phyloP scores from a whole-genome alignment of 2,329 filamentous ascomycete species.

The Coniochaeta pulveracea region DNA sequence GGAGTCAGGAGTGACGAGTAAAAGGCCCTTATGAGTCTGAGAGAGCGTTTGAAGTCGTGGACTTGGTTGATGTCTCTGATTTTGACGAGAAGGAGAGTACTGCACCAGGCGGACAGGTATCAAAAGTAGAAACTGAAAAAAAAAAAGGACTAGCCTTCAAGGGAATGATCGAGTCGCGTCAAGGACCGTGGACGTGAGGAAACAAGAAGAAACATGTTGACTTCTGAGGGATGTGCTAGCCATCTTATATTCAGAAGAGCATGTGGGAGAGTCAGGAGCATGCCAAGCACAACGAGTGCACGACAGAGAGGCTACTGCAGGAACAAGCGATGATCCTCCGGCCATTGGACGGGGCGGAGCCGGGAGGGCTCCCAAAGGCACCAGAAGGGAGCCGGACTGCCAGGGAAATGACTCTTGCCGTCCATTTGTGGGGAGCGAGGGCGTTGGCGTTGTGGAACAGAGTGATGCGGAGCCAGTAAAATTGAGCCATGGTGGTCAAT shows the following conservation, averaged over 20 bases:
- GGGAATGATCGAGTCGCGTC: slow-evolving; percentile 18
- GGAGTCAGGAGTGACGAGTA: no score
- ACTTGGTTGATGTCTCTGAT: slow-evolving; percentile 13
- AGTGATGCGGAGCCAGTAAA: slow-evolving; percentile 19
- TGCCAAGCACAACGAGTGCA: slow-evolving; percentile 12
- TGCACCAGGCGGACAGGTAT: slow-evolving; percentile 27
- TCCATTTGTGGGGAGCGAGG: no score
- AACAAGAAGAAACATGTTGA: slow-evolving; percentile 14
- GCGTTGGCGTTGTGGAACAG: slow-evolving; percentile 2
- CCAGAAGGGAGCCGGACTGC: no score
- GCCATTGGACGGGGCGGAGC: slow-evolving; percentile 26
- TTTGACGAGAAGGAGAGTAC: slow-evolving; percentile 24
- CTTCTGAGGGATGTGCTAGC: slow-evolving; percentile 10
- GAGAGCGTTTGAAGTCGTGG: slow-evolving; percentile 9
- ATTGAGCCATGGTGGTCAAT: slow-evolving; percentile 20
- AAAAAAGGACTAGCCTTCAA: slow-evolving; percentile 24
- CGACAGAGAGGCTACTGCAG: slow-evolving; percentile 17
- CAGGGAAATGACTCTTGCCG: no score
- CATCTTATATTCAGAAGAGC: slow-evolving; percentile 8
- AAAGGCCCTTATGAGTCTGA: slow-evolving; percentile 5
- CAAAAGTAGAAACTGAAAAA: slow-evolving; percentile 13
- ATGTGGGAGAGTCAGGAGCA: slow-evolving; percentile 6
- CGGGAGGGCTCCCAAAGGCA: slow-evolving; percentile 16
- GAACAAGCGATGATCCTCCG: slow-evolving; percentile 17
- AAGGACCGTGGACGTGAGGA: slow-evolving; percentile 8